Percentiles rank a stretch among this genome's conserved stretches.
Evolutionary conservation across 148 eudicot genomes (phyloP).

Genomic region (Vaccinium macrocarpon): DNA sequence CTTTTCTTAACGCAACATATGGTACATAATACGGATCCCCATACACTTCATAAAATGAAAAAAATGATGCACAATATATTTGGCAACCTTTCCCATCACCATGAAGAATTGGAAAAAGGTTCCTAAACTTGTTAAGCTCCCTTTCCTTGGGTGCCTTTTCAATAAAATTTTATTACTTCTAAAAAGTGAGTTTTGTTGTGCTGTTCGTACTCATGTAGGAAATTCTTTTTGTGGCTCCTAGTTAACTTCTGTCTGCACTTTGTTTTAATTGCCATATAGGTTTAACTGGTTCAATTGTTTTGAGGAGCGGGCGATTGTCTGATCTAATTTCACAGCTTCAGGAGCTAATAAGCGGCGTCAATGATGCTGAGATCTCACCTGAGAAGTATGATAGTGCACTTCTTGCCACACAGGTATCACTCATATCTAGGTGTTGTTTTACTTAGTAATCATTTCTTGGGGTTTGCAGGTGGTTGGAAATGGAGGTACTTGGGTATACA

Average conservation of each 20-base stretch:
- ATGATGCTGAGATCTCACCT: constrained; percentile 63
- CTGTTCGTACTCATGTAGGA: neutral
- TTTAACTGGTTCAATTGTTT: constrained; percentile 72
- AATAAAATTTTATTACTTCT: too few species aligned
- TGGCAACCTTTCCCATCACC: neutral
- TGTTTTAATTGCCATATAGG: constrained; percentile 36
- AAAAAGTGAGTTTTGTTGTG: neutral
- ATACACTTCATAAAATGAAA: too few species aligned
- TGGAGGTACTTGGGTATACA: neutral
- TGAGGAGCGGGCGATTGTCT: constrained; percentile 80
- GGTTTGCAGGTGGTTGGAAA: neutral
- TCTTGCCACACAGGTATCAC: constrained; percentile 79
- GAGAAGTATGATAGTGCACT: constrained; percentile 60
- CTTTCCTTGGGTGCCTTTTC: neutral
- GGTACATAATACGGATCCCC: too few species aligned
- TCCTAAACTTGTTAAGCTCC: neutral
- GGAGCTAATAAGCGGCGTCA: constrained; percentile 59
- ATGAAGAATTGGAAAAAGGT: neutral
- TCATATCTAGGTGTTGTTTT: neutral
- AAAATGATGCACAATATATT: too few species aligned
- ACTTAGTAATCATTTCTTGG: neutral
- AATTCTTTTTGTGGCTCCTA: neutral
- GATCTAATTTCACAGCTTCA: constrained; percentile 77
- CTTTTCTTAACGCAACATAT: too few species aligned
- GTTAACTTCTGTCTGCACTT: neutral